Conservation (phyloP, 805 yeast genomes). For the Cephaloascus albidus region DNA sequence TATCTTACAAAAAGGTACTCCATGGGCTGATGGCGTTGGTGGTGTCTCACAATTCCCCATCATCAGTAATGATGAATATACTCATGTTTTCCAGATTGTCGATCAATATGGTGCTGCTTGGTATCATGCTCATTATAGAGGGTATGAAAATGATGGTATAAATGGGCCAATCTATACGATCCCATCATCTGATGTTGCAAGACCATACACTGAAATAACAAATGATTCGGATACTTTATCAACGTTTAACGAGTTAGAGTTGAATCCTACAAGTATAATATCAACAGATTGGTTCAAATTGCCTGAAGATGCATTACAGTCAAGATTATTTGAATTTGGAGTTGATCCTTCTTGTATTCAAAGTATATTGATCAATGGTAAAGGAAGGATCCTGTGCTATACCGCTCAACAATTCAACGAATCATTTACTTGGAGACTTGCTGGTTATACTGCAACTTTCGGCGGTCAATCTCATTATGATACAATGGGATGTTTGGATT, state of each 20-base stretch:
- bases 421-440: background rate
- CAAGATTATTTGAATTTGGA: constrained; percentile 20
- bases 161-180: constrained; percentile 37
- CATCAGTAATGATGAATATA: constrained; percentile 27
- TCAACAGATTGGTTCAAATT: constrained; percentile 31
- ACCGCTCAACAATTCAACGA: constrained; percentile 2
- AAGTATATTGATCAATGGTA: constrained; percentile 19
- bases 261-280: constrained; percentile 15
- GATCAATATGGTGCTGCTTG: constrained; percentile 41
- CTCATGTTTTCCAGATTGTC: constrained; percentile 27
- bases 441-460: background rate
- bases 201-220: constrained; percentile 21
- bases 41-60: constrained; percentile 43
- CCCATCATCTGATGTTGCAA: constrained; percentile 14
- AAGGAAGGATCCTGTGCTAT: constrained; percentile 16
- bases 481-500: constrained; percentile 4
- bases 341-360: constrained; percentile 23
- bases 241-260: constrained; percentile 16
- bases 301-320: constrained; percentile 20
- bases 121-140: constrained; percentile 45
- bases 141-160: constrained; percentile 39
- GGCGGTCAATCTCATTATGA: constrained; percentile 1
- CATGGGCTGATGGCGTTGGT: constrained; percentile 41
- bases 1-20: constrained; percentile 32
- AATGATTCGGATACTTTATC: constrained; percentile 16